Conservation (phyloP, 306 rosid genomes). For the Pterocarpus macrocarpus region DNA sequence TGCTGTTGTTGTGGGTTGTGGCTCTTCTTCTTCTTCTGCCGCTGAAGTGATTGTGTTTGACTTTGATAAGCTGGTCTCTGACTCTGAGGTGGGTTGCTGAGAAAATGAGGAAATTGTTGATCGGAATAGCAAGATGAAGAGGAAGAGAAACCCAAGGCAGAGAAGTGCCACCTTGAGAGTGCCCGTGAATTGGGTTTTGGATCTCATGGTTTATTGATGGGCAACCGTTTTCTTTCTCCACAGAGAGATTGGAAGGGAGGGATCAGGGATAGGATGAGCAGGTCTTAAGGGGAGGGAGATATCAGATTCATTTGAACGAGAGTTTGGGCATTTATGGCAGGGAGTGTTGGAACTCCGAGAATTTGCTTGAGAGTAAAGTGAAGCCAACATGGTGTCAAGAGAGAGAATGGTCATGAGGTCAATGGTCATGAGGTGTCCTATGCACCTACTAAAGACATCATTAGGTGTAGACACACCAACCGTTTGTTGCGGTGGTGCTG, state of each 20-base stretch:
- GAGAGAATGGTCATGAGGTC: neutral
- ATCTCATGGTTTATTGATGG: constrained; percentile 45
- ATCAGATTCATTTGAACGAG: constrained; percentile 24
- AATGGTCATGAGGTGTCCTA: constrained; percentile 18
- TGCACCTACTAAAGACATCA: constrained; percentile 37
- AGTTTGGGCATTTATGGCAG: constrained; percentile 16
- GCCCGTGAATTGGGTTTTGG: constrained; percentile 51
- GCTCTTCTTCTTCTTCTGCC: constrained; percentile 33
- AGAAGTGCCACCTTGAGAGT: constrained; percentile 65
- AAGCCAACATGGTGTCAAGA: constrained; percentile 31
- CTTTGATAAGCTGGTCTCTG: constrained; percentile 48
- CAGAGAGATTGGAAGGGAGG: neutral
- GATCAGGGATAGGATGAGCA: neutral
- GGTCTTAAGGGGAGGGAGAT: neutral
- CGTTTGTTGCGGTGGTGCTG: neutral
- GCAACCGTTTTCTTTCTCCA: neutral
- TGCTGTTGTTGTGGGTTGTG: neutral
- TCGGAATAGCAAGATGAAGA: constrained; percentile 60
- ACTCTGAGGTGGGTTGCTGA: constrained; percentile 44
- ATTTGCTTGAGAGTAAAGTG: constrained; percentile 48
- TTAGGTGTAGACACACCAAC: constrained; percentile 38
- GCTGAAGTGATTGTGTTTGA: constrained; percentile 28
- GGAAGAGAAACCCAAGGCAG: constrained; percentile 49
- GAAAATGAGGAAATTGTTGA: constrained; percentile 60
- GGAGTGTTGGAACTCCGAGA: constrained; percentile 22